Evolutionary conservation across 1,284 basidiomycete species (phyloP).

Genomic region (Ganoderma lingzhi): DNA sequence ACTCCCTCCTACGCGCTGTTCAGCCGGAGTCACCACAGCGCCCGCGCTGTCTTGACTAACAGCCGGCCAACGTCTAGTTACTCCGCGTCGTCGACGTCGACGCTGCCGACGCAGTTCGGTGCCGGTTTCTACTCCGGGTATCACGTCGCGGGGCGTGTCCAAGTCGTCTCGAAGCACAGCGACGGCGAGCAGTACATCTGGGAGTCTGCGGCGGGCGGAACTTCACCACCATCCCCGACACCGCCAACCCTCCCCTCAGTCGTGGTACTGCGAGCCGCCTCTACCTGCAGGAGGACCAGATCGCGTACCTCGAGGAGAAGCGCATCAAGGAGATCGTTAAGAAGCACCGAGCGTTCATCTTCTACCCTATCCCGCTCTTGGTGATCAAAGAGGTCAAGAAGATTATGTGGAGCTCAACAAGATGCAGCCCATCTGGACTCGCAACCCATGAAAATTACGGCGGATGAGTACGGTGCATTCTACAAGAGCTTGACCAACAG

Average conservation of each 20-base stretch:
- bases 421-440: constrained; percentile 99
- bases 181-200: constrained; percentile 99
- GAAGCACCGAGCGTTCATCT: constrained; percentile 99
- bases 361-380: constrained; percentile 98
- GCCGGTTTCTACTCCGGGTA: constrained; percentile 99
- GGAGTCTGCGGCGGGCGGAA: constrained; percentile 99
- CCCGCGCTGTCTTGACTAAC: too few relatives aligned
- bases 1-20: too few relatives aligned
- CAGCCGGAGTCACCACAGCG: too few relatives aligned
- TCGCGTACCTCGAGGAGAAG: constrained; percentile 99
- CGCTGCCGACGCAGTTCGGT: too few relatives aligned
- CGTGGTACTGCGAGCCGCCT: constrained; percentile 97
- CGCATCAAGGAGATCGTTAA: constrained; percentile 99
- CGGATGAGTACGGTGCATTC: constrained; percentile 96
- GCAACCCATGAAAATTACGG: constrained; percentile 94
- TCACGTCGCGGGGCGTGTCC: constrained; percentile 98
- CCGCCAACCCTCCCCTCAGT: constrained; percentile 87
- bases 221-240: constrained; percentile 98
- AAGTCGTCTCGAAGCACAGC: constrained; percentile 99
- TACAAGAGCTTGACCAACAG: constrained; percentile 99
- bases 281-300: constrained; percentile 98
- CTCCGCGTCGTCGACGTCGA: too few relatives aligned
- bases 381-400: constrained; percentile 99
- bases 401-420: constrained; percentile 99
- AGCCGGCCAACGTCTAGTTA: too few relatives aligned